Evolutionary conservation across 768 basidiomycete genomes (phyloP).

Genomic region (Tulasnella sp.): DNA sequence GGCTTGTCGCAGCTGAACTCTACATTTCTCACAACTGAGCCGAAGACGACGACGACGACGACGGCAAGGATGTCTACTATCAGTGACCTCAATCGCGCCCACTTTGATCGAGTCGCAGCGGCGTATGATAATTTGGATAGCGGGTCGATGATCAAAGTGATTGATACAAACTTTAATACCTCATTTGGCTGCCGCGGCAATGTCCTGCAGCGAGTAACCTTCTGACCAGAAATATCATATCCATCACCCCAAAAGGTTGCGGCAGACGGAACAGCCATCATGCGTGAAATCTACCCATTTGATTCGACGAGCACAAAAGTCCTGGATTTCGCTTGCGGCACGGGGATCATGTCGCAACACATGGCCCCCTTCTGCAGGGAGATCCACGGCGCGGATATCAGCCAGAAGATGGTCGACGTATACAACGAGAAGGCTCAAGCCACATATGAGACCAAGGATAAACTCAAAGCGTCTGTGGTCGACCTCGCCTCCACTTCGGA

Average conservation of each 20-base stretch:
- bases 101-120: slow-evolving; percentile 33
- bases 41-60: too few species aligned
- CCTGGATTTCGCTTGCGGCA: slow-evolving; percentile 69
- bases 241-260: slow-evolving; percentile 21
- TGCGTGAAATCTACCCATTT: slow-evolving; percentile 36
- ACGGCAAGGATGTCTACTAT: neutral
- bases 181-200: neutral
- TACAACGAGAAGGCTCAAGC: slow-evolving; percentile 48
- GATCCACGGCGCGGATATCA: slow-evolving; percentile 67
- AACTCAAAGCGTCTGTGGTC: slow-evolving; percentile 16
- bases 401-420: slow-evolving; percentile 52
- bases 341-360: slow-evolving; percentile 50
- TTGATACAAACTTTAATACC: neutral
- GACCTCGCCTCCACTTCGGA: slow-evolving; percentile 19
- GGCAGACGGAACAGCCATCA: slow-evolving; percentile 22
- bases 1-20: too few species aligned
- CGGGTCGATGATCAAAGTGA: neutral
- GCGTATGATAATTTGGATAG: slow-evolving; percentile 22
- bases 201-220: neutral
- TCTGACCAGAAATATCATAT: too few species aligned
- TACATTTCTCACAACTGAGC: too few species aligned
- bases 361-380: slow-evolving; percentile 49
- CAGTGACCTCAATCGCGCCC: slow-evolving; percentile 29
- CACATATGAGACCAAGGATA: slow-evolving; percentile 48
- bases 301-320: slow-evolving; percentile 44